Evolutionary conservation across 2,329 filamentous ascomycete species (phyloP), one percentile per base, ranked within the genome.

Genomic region (Xylaria sp.): DNA sequence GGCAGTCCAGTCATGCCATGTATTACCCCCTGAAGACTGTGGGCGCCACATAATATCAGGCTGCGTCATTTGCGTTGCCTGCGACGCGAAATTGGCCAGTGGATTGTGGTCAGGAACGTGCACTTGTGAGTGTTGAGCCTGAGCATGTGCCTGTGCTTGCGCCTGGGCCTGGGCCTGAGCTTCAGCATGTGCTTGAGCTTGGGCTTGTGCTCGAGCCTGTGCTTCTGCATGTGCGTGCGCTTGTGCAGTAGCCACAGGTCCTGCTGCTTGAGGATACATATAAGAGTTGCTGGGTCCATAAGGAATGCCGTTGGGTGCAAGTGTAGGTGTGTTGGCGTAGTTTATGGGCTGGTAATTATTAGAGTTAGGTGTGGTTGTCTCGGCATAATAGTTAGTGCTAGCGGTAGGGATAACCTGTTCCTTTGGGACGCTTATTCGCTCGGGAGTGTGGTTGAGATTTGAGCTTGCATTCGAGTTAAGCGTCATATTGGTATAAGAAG

Each of bases 1-100:
- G 0, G 82, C 80, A 9, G 85, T 84, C 86, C 86, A 88, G 76
- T 87, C 84, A 18, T 86, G 82, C 86, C 86, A 88, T 0, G 84
- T 80, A 68, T 84, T 87, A 8, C 79, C 81, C 3, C 78, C 71
- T 13, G 76, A 73, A 12, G 65, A 56, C 9, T 78, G 75, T n/a
- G 76, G 72, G 18, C 76, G 74, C 76, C 76, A 79, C 69, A 77
- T 74, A 57, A 76, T 72, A 13, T 78, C 74, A 8, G 73, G 75
- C 52, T 76, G 76, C 51, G 76, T 70, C 64, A 78, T 75, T 66
- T 76, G 75, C 36, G 76, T 74, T 13, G 76, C 73, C 51, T 77
- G 76, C 52, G 76, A 68, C 43, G 76, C 75, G 51, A 77, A 79
- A n/a, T 71, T 71, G 31, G 75, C 70, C 20, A 79, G 69, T 28